Evolutionary conservation across 768 basidiomycete genomes (phyloP).

Genomic region (Suillus subaureus): DNA sequence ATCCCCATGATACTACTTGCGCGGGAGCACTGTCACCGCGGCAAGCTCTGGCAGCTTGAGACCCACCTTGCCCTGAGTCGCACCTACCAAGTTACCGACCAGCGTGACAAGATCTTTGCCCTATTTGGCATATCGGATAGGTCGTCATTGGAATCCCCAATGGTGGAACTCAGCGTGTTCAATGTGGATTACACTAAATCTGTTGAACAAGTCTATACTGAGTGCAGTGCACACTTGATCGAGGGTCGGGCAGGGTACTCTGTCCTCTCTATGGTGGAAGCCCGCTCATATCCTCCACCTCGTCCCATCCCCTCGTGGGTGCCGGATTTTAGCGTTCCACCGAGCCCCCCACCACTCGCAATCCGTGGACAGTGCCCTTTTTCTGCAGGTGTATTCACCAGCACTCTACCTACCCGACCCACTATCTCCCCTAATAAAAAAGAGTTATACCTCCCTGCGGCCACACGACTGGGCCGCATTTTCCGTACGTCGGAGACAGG

Average conservation of each 20-base stretch:
- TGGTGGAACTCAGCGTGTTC: neutral
- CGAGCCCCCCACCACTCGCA: neutral
- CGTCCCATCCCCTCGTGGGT: slow-evolving; percentile 10
- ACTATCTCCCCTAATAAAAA: neutral
- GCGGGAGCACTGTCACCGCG: neutral
- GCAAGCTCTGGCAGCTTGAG: neutral
- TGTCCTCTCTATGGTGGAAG: neutral
- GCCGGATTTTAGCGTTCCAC: slow-evolving; percentile 8
- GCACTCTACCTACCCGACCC: neutral
- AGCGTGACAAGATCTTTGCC: slow-evolving; percentile 14
- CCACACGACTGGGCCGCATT: neutral
- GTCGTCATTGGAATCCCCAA: neutral
- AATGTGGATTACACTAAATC: neutral
- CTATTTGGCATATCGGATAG: slow-evolving; percentile 8
- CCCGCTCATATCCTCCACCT: neutral
- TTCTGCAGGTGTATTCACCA: neutral
- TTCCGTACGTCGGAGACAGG: neutral
- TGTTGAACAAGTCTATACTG: neutral
- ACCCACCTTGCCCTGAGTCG: neutral
- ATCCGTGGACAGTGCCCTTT: neutral
- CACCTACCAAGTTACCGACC: slow-evolving; percentile 13
- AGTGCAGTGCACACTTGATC: neutral
- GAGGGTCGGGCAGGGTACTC: neutral
- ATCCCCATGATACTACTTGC: neutral
- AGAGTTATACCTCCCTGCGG: neutral